Evolutionary conservation across 2,329 filamentous ascomycete species (phyloP).

Genomic region (Atkinsonella texensis): DNA sequence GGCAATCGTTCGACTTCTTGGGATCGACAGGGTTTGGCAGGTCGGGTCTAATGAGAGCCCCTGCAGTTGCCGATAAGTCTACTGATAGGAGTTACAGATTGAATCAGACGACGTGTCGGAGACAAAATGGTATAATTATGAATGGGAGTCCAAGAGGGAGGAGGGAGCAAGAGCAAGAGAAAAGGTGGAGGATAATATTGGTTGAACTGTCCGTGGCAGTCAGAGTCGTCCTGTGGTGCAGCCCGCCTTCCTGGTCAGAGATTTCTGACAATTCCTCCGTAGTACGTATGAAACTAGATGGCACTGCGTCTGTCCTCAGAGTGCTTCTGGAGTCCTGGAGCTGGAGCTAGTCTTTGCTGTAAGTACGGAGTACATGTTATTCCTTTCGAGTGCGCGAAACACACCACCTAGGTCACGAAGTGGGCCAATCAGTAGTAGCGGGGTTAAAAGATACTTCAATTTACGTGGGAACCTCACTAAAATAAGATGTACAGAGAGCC

Average conservation of each 20-base stretch:
- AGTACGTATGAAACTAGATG: too few species aligned
- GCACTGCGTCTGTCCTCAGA: too few species aligned
- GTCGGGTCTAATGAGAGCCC: conserved; percentile 2
- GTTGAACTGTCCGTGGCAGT: neutral
- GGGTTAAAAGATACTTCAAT: too few species aligned
- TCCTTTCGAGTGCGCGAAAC: too few species aligned
- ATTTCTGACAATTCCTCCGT: neutral
- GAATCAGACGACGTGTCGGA: conserved; percentile 1
- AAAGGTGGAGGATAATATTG: neutral
- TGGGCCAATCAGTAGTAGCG: too few species aligned
- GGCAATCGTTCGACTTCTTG: conserved; percentile 5
- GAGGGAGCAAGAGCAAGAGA: neutral
- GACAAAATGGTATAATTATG: neutral
- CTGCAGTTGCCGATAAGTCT: conserved; percentile 2
- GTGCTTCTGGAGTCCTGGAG: too few species aligned
- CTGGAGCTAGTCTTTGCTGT: too few species aligned
- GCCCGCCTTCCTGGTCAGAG: neutral
- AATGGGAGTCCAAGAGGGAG: neutral
- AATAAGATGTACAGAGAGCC: too few species aligned
- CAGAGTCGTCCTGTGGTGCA: neutral
- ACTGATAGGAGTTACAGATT: conserved; percentile 1
- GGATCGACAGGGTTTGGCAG: conserved; percentile 4
- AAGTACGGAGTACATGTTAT: too few species aligned
- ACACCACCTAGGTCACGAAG: too few species aligned
- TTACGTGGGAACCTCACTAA: too few species aligned